These are phyloP conservation scores for Candida sanyaensis DNA, from an alignment of 1,139 yeast species.

Conservation along the genomic window DNA sequence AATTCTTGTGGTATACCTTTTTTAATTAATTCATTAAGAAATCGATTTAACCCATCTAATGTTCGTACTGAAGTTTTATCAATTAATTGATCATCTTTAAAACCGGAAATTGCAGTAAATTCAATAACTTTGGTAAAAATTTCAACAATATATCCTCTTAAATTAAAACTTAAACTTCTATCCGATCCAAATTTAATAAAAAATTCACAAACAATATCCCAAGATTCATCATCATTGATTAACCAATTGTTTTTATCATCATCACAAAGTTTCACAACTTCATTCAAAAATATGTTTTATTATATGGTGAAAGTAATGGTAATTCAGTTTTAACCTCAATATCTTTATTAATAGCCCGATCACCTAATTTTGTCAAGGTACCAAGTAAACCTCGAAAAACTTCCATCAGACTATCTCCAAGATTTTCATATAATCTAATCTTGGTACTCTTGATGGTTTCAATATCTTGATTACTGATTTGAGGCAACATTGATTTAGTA, in stretches of 20 bases:
- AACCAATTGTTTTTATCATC: conserved; percentile 56
- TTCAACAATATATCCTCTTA: conserved; percentile 48
- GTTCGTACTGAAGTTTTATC: conserved; percentile 36
- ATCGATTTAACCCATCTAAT: conserved; percentile 34
- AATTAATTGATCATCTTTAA: conserved; percentile 23
- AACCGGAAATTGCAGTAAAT: conserved; percentile 49
- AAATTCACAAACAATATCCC: conserved; percentile 48
- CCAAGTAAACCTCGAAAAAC: conserved; percentile 50
- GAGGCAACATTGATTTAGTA: conserved; percentile 24
- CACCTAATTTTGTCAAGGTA: conserved; percentile 48
- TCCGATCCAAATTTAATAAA: conserved; percentile 37
- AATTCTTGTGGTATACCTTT: conserved; percentile 44
- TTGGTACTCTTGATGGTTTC: conserved; percentile 56
- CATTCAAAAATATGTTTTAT: conserved; percentile 41
- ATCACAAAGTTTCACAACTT: conserved; percentile 45
- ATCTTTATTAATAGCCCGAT: conserved; percentile 18
- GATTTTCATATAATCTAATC: conserved; percentile 61
- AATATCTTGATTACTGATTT: conserved; percentile 45
- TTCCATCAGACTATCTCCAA: conserved; percentile 51
- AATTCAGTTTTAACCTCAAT: conserved; percentile 9
- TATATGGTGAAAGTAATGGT: conserved; percentile 37
- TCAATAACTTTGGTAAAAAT: conserved; percentile 53
- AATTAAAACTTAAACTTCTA: conserved; percentile 42
- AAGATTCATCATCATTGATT: conserved; percentile 36
- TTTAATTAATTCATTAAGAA: conserved; percentile 33